Evolutionary conservation across 306 rosid species (phyloP), one percentile per base, ranked within the genome.

Genomic region (Echinosophora koreensis): DNA sequence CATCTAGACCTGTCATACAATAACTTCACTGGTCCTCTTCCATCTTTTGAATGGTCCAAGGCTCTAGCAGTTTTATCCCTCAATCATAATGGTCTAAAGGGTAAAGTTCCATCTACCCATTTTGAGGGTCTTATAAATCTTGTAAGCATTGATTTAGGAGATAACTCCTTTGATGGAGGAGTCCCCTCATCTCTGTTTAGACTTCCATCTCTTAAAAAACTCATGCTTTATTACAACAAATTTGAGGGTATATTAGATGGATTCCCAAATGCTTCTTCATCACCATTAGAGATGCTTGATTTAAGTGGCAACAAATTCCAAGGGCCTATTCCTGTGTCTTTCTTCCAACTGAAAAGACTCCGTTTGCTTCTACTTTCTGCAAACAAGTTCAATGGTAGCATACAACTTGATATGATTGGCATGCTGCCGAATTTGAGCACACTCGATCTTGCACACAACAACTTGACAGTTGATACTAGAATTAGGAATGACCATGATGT

Each of bases 381-480:
- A 49, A 86, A 88, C 86, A 88, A 84, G 17, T 74, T 86, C 46
- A 79, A 9, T 0, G 90, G 87, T 38, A 44, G 52, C 1, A 3
- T 73, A 7, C 37, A 30, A 0, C 77, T 86, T 0, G 5, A 28
- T 12, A 2, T 0, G 49, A 1, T 88, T 62, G 30, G 4, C 34
- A 30, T 30, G 60, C 30, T 69, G 44, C 46, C 8, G 32, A 49
- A 69, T 69, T 30, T 69, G 28, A 46, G 9, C 8, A 0, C 60
- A 32, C 74, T 69, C 1, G 74, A 69, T 32, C 28, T 69, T 47
- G 4, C 28, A 8, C 46, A 69, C 44, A 69, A 69, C 35, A 30
- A 69, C 74, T 32, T 69, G 60, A 30, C 16, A 30, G 60, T 69
- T 49, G 60, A 49, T 69, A 30, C 60, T 49, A 32, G 4, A 3